Conservation (phyloP, 352 stramenopile genomes). For the Blastocystis sp. region DNA sequence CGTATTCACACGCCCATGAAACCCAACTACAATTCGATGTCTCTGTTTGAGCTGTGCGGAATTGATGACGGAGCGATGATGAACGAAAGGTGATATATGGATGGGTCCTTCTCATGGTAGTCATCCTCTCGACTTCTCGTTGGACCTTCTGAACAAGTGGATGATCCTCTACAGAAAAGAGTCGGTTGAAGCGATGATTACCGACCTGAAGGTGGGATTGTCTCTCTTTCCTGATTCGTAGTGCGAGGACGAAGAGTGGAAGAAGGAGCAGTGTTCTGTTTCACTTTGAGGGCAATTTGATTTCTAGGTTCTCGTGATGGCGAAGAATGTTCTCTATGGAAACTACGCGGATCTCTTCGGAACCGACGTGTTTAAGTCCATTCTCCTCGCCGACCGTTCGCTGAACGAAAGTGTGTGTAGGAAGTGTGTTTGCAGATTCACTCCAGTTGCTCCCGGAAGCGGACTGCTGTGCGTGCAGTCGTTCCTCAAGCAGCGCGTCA, state of each 20-base stretch:
- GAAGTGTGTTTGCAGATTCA: not conserved
- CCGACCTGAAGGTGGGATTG: not conserved
- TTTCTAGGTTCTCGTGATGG: constrained; percentile 3
- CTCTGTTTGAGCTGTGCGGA: constrained; percentile 51
- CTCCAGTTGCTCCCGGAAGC: not conserved
- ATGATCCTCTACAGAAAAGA: constrained; percentile 32
- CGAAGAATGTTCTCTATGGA: constrained; percentile 11
- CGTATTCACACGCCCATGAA: not conserved
- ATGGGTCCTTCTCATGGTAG: not conserved
- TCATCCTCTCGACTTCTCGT: constrained; percentile 16
- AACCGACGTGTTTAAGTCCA: constrained; percentile 5
- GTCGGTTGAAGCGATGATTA: not conserved
- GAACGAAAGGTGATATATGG: not conserved
- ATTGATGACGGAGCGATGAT: not conserved
- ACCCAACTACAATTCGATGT: constrained; percentile 1
- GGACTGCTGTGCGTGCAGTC: not conserved
- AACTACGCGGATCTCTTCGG: not conserved
- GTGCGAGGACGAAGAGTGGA: constrained; percentile 48
- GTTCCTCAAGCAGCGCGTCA: not conserved
- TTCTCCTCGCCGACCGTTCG: constrained; percentile 3
- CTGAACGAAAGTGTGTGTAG: constrained; percentile 12
- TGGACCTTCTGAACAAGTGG: constrained; percentile 18
- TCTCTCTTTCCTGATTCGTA: not conserved
- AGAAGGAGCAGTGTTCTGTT: constrained; percentile 31
- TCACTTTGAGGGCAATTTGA: not conserved